phyloP scores from a whole-genome alignment of 1,139 yeast genomes.

The Debaryomycetaceae sp. region DNA sequence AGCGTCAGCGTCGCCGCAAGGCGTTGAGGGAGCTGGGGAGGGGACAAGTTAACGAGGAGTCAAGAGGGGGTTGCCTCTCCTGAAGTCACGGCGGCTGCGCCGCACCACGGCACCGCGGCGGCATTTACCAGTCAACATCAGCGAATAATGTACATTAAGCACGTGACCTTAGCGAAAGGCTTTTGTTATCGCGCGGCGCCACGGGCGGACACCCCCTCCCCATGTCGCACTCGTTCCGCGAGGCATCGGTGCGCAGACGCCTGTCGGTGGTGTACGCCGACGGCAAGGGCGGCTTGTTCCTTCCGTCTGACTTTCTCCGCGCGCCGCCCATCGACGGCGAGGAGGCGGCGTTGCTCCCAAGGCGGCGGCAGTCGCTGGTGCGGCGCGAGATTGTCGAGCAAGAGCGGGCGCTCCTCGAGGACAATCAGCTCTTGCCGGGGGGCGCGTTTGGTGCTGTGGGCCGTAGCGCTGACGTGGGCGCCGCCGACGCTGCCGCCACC shows the following conservation, averaged over 20 bases:
- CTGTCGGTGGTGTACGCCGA: constrained; percentile 50
- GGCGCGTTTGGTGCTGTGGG: too few relatives aligned
- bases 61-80: too few relatives aligned
- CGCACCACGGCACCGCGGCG: too few relatives aligned
- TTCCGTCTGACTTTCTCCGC: constrained; percentile 44
- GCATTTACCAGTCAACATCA: too few relatives aligned
- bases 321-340: constrained; percentile 4
- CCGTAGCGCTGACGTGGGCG: too few relatives aligned
- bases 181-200: too few relatives aligned
- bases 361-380: constrained; percentile 22
- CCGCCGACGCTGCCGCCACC: too few relatives aligned
- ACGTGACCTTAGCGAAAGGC: not conserved
- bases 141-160: not conserved
- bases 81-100: too few relatives aligned
- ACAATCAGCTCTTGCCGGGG: constrained; percentile 27
- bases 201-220: too few relatives aligned
- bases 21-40: too few relatives aligned
- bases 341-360: constrained; percentile 7
- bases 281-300: constrained; percentile 49
- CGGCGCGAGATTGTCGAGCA: constrained; percentile 27
- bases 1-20: too few relatives aligned
- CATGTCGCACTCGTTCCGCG: constrained; percentile 44
- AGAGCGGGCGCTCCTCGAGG: constrained; percentile 34
- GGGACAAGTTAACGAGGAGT: too few relatives aligned
- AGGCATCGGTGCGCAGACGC: constrained; percentile 45